phyloP scores from a whole-genome alignment of 2,329 filamentous ascomycete genomes.

The Ilyonectria sp. region DNA sequence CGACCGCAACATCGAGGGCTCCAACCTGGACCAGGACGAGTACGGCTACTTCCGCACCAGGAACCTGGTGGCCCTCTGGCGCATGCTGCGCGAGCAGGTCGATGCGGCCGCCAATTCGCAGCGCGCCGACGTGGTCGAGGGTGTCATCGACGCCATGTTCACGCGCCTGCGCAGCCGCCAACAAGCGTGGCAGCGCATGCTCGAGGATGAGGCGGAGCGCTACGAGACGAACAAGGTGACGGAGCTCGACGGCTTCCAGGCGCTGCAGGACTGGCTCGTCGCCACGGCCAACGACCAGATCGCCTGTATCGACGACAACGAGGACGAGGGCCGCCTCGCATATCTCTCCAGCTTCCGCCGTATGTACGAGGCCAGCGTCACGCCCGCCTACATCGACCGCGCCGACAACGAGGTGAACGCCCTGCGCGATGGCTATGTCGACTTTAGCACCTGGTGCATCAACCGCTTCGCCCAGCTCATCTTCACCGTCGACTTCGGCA shows the following conservation, averaged over 20 bases:
- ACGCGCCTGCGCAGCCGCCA: slow-evolving; percentile 86
- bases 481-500: slow-evolving; percentile 89
- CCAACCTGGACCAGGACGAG: slow-evolving; percentile 87
- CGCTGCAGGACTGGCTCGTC: slow-evolving; percentile 94
- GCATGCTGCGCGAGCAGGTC: slow-evolving; percentile 95
- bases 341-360: slow-evolving; percentile 90
- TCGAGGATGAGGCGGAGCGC: slow-evolving; percentile 86
- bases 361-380: slow-evolving; percentile 86
- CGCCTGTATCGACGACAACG: slow-evolving; percentile 94
- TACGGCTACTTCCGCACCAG: slow-evolving; percentile 94
- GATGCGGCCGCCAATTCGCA: slow-evolving; percentile 87
- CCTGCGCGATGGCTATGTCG: slow-evolving; percentile 92
- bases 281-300: slow-evolving; percentile 99
- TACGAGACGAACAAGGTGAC: slow-evolving; percentile 73
- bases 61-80: slow-evolving; percentile 95
- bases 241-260: slow-evolving; percentile 79
- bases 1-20: slow-evolving; percentile 80
- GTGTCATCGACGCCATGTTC: slow-evolving; percentile 97
- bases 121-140: slow-evolving; percentile 91
- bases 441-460: slow-evolving; percentile 94
- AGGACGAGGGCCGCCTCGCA: slow-evolving; percentile 80
- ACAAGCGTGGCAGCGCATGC: slow-evolving; percentile 87
- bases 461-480: slow-evolving; percentile 88
- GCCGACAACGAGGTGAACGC: slow-evolving; percentile 80
- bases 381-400: slow-evolving; percentile 83